Conservation (phyloP, 2,329 filamentous ascomycete species). For the Colletotrichum sojae region DNA sequence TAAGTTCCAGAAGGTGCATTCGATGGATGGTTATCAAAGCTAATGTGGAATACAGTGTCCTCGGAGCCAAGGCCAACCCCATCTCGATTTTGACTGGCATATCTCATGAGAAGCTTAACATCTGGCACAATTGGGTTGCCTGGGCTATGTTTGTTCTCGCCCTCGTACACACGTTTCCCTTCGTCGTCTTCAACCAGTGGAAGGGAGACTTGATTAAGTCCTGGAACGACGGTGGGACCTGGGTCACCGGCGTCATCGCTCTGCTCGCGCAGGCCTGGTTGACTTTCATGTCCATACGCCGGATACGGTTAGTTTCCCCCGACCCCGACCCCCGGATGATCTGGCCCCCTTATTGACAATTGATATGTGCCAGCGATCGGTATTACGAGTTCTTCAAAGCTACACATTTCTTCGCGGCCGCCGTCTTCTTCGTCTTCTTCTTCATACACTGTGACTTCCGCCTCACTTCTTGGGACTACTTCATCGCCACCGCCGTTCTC, state of each 20-base stretch:
- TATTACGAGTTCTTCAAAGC: conserved; percentile 75
- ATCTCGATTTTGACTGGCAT: conserved; percentile 68
- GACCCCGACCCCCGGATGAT: background rate
- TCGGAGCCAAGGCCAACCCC: conserved; percentile 69
- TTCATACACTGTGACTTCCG: conserved; percentile 72
- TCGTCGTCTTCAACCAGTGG: conserved; percentile 66
- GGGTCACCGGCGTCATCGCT: conserved; percentile 70
- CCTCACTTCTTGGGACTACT: conserved; percentile 73
- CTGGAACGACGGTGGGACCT: conserved; percentile 61
- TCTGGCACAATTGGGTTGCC: conserved; percentile 68
- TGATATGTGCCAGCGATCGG: conserved; percentile 55
- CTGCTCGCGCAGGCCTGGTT: conserved; percentile 68
- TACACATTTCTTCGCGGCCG: conserved; percentile 65
- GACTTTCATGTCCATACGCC: conserved; percentile 65
- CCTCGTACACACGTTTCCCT: conserved; percentile 72
- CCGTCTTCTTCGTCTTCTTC: conserved; percentile 71
- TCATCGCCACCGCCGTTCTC: conserved; percentile 66
- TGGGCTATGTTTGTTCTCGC: conserved; percentile 71
- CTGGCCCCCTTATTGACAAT: background rate
- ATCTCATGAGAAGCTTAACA: conserved; percentile 69
- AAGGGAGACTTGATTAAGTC: conserved; percentile 62
- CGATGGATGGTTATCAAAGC: background rate
- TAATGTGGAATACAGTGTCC: conserved; percentile 48
- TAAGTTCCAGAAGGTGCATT: conserved; percentile 35
- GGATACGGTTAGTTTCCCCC: conserved; percentile 58